Evolutionary conservation across 305 asterid species (phyloP), one percentile per base, ranked within the genome.

Genomic region (Fraxinus latifolia): DNA sequence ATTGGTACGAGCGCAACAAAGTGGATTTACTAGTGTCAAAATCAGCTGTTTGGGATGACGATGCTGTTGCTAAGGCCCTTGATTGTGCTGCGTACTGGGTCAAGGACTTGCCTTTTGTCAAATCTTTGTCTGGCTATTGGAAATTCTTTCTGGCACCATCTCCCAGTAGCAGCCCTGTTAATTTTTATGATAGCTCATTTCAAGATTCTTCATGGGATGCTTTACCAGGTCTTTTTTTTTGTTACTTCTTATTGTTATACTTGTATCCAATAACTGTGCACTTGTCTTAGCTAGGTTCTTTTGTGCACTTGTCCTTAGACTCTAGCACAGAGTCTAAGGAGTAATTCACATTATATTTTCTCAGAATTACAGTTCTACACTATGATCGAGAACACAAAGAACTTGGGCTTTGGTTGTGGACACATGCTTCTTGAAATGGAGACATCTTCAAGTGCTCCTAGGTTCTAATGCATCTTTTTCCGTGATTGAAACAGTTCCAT

Each of bases 1-100:
- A 91, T 86, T 96, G 99, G 99, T 85, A 86, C 79, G 97, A 94
- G 86, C 97, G 97, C 83, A 93, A 89, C 87, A 92, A 94, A 85
- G 94, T 90, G 81, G 91, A 91, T 77, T 5, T 85, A 42, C 80
- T 88, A 89, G 88, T 83, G 55, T 87, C 97, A 62, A 89, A 92
- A 75, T 88, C 87, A 71, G 97, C 97, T 17, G 91, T 89, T 86
- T 96, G 99, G 99, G 97, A 94, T 71, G 98, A 94, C 80, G 87
- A 84, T 71, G 97, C 97, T 74, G 96, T 96, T 78, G 81, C 90
- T n/a, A 81, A 82, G 85, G 93, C 97, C 42, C 91, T 96, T 42
- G 97, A 92, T 84, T 94, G 95, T 91, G 99, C 97, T 85, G 90
- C 90, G 74, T 65, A 81, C 83, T 94, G 98, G 98, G 97, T 92